Conservation (phyloP, 202 grass and related monocot genomes). For the Zizania palustris region DNA sequence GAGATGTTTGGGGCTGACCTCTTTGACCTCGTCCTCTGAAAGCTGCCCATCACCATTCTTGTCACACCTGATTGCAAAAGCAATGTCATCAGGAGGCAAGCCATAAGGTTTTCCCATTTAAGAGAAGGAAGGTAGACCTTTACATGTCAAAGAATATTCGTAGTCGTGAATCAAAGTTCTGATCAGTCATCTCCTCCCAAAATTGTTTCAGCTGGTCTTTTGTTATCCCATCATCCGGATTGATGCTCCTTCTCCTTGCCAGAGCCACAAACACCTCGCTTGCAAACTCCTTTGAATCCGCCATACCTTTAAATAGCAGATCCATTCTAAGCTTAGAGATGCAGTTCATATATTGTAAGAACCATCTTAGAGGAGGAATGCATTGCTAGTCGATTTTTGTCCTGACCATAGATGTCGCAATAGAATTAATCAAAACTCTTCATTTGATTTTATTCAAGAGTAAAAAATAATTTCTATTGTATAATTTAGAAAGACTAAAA, state of each 20-base stretch:
- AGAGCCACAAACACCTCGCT: conserved; percentile 72
- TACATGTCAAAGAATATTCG: conserved; percentile 99
- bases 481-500: no score
- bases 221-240: conserved; percentile 56
- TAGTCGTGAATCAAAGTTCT: conserved; percentile 85
- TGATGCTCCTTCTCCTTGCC: conserved; percentile 64
- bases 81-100: conserved; percentile 23
- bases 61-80: conserved; percentile 68
- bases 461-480: no score
- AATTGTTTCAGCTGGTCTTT: conserved; percentile 78
- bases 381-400: not conserved
- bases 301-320: conserved; percentile 64
- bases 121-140: conserved; percentile 27
- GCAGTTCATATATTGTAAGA: not conserved
- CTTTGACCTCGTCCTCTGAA: conserved; percentile 87
- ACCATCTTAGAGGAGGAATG: not conserved
- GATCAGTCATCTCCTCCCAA: conserved; percentile 95
- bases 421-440: no score
- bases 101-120: not conserved
- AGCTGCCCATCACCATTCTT: conserved; percentile 98
- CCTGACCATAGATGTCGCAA: not conserved
- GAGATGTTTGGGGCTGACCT: conserved; percentile 42
- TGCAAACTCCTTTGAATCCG: conserved; percentile 89
- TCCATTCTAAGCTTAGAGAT: conserved; percentile 16
- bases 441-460: no score